Evolutionary conservation across 345 rosid genomes (phyloP).

Genomic region (Gossypium sturtianum): DNA sequence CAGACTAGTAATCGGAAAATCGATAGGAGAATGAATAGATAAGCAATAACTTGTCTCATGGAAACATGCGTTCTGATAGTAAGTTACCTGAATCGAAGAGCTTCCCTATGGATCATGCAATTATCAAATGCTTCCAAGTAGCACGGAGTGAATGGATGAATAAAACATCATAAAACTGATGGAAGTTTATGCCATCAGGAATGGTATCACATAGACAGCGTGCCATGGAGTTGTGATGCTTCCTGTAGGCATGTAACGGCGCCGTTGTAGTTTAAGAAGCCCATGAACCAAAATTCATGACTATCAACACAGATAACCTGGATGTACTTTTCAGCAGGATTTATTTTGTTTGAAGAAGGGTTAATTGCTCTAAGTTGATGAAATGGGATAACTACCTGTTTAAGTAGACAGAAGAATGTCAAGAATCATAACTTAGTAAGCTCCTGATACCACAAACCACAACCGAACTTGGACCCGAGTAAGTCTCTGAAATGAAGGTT

Average conservation of each 20-base stretch:
- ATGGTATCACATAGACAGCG: slow-evolving; percentile 33
- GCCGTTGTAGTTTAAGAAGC: slow-evolving; percentile 44
- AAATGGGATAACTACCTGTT: slow-evolving; percentile 58
- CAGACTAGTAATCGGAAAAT: not conserved
- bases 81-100: slow-evolving; percentile 17
- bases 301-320: slow-evolving; percentile 54
- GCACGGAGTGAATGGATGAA: not conserved
- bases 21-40: not conserved
- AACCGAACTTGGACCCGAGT: not conserved
- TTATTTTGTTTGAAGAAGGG: slow-evolving; percentile 48
- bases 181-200: not conserved
- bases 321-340: slow-evolving; percentile 55
- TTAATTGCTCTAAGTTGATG: slow-evolving; percentile 52
- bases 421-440: slow-evolving; percentile 9
- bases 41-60: not conserved
- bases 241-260: slow-evolving; percentile 41
- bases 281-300: slow-evolving; percentile 73
- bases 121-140: not conserved
- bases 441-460: not conserved
- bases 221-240: slow-evolving; percentile 23
- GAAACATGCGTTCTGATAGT: not conserved
- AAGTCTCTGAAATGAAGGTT: not conserved
- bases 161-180: not conserved
- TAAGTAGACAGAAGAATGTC: slow-evolving; percentile 18
- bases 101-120: slow-evolving; percentile 9